A percentile compares a stretch with the other conserved stretches of the same genome.
These are phyloP conservation scores for Verticillium nubilum DNA, from an alignment of 2,329 filamentous ascomycete species.

Conservation along the genomic window DNA sequence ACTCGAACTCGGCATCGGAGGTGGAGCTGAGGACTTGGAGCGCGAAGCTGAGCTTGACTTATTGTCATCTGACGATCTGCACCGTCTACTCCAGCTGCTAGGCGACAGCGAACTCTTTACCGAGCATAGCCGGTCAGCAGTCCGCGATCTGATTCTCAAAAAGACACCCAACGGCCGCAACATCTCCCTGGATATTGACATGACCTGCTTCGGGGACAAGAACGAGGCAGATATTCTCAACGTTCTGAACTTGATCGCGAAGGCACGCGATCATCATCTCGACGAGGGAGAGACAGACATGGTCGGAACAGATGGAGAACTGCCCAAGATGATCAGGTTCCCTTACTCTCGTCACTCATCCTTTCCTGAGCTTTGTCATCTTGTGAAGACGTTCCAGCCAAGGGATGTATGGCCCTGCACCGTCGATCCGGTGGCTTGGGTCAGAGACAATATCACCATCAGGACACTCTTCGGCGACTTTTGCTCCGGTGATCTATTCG, in stretches of 20 bases:
- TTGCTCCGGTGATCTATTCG: conserved; percentile 57
- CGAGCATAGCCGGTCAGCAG: background rate
- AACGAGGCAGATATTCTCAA: conserved; percentile 19
- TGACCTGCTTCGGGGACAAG: conserved; percentile 18
- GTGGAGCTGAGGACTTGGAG: conserved; percentile 70
- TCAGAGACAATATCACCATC: conserved; percentile 54
- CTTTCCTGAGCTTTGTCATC: conserved; percentile 68
- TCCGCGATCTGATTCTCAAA: conserved; percentile 15
- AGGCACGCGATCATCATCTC: conserved; percentile 10
- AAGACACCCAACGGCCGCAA: conserved; percentile 21
- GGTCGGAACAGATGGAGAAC: conserved; percentile 1
- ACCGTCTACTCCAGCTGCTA: conserved; percentile 35
- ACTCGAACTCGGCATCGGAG: conserved; percentile 70
- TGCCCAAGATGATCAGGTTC: conserved; percentile 52
- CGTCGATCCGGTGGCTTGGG: conserved; percentile 59
- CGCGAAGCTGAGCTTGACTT: conserved; percentile 62
- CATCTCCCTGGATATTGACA: conserved; percentile 25
- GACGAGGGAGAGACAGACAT: conserved; percentile 5
- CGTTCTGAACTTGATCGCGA: conserved; percentile 17
- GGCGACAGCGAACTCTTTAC: conserved; percentile 12
- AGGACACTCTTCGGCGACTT: conserved; percentile 63
- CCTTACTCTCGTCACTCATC: conserved; percentile 90
- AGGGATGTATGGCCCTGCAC: conserved; percentile 81
- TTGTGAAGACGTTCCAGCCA: conserved; percentile 65
- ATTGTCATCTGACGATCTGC: conserved; percentile 46